Percentiles rank a stretch among this genome's conserved stretches.
These are phyloP conservation scores for Mycothermus thermophilus DNA, from an alignment of 495 filamentous ascomycete species.

Conservation along the genomic window DNA sequence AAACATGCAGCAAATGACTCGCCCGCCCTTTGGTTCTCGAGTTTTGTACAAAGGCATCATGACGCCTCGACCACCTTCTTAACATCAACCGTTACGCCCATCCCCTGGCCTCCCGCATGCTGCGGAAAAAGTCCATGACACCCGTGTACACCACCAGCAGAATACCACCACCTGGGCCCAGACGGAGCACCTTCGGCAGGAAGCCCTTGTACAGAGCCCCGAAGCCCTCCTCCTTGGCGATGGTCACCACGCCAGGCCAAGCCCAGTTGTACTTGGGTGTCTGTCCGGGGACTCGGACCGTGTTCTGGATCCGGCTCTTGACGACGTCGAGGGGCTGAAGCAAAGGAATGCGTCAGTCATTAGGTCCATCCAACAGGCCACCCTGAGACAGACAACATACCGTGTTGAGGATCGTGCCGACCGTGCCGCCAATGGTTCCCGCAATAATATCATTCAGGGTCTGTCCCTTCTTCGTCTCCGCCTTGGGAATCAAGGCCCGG, in stretches of 20 bases:
- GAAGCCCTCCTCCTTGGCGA: constrained; percentile 90
- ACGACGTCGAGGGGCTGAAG: constrained; percentile 75
- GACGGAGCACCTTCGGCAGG: constrained; percentile 65
- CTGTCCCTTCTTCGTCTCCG: constrained; percentile 64
- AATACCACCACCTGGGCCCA: constrained; percentile 45
- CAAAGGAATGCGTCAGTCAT: too few relatives aligned
- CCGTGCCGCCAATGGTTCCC: constrained; percentile 74
- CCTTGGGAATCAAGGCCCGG: constrained; percentile 62
- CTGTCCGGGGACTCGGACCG: constrained; percentile 59
- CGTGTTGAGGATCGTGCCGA: constrained; percentile 90
- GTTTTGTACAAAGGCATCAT: too few relatives aligned
- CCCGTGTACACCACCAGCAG: constrained; percentile 84
- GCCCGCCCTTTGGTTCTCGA: too few relatives aligned
- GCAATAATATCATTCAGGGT: constrained; percentile 78
- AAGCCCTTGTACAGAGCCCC: constrained; percentile 93
- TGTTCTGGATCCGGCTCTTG: constrained; percentile 95
- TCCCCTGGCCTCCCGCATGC: constrained; percentile 19
- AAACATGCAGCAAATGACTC: too few relatives aligned
- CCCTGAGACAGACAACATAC: background rate
- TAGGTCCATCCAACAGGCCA: too few relatives aligned
- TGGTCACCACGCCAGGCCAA: constrained; percentile 66
- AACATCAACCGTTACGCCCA: too few relatives aligned
- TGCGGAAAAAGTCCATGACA: constrained; percentile 78
- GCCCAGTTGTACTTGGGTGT: constrained; percentile 97
- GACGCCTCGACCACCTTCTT: too few relatives aligned